A percentile compares a stretch with the other conserved stretches of the same genome.
Evolutionary conservation across 2,329 filamentous ascomycete genomes (phyloP).

Genomic region (Zalaria obscura): DNA sequence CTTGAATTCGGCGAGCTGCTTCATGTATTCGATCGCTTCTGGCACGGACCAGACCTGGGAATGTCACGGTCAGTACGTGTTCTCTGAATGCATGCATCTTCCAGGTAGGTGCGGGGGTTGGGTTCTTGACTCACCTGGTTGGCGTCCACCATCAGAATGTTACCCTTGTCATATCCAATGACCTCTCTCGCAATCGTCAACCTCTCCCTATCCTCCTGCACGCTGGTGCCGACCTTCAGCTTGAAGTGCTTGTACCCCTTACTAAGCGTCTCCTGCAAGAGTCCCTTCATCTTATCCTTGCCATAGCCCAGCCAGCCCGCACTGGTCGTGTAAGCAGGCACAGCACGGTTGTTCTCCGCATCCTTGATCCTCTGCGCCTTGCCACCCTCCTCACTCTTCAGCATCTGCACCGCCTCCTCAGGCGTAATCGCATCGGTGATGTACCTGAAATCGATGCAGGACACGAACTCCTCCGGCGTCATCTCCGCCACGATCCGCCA

Average conservation of each 20-base stretch:
- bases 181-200: constrained; percentile 63
- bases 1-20: constrained; percentile 65
- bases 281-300: constrained; percentile 68
- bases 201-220: constrained; percentile 58
- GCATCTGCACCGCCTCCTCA: constrained; percentile 61
- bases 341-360: constrained; percentile 57
- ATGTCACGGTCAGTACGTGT: not conserved
- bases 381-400: constrained; percentile 49
- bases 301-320: constrained; percentile 88
- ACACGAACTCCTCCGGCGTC: constrained; percentile 73
- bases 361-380: constrained; percentile 62
- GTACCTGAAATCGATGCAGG: constrained; percentile 87
- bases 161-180: constrained; percentile 69
- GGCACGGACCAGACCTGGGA: constrained; percentile 66
- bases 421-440: constrained; percentile 88
- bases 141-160: constrained; percentile 83
- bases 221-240: constrained; percentile 66
- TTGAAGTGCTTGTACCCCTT: constrained; percentile 81
- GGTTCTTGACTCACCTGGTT: constrained; percentile 51
- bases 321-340: constrained; percentile 81
- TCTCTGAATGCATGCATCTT: not conserved
- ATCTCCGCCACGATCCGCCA: constrained; percentile 86
- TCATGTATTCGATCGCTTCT: constrained; percentile 79
- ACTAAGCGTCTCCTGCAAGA: constrained; percentile 59
- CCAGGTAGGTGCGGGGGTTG: not conserved